Conservation (phyloP, 2,329 filamentous ascomycete genomes). For the Niveomyces coronatus region DNA sequence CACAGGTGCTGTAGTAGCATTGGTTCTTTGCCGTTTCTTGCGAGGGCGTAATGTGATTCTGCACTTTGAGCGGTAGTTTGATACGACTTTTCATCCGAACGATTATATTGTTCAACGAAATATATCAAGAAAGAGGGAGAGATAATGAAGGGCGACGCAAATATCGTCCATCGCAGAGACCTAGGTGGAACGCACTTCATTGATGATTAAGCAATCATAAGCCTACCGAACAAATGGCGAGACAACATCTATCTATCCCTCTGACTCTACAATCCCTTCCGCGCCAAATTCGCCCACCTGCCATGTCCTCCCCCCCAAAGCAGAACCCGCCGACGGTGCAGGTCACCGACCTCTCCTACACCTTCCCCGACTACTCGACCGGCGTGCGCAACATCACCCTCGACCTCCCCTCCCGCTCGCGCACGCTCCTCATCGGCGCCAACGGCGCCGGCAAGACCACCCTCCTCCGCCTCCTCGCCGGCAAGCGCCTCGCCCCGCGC, state of each 20-base stretch:
- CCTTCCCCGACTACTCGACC: slow-evolving; percentile 74
- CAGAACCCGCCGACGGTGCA: slow-evolving; percentile 50
- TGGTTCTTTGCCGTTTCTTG: too few relatives aligned
- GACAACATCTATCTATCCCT: background rate
- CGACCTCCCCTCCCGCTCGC: slow-evolving; percentile 68
- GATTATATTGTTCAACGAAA: too few relatives aligned
- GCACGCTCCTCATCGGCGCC: slow-evolving; percentile 87
- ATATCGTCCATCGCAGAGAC: too few relatives aligned
- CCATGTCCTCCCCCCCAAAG: slow-evolving; percentile 21
- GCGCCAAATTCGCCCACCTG: slow-evolving; percentile 5
- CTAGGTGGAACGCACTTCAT: too few relatives aligned
- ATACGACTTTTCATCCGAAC: too few relatives aligned
- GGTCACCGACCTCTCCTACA: slow-evolving; percentile 72
- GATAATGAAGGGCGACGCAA: too few relatives aligned
- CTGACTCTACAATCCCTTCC: background rate
- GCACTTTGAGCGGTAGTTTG: too few relatives aligned
- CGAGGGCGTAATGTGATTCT: too few relatives aligned
- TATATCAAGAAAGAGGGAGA: too few relatives aligned
- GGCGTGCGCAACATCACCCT: slow-evolving; percentile 68
- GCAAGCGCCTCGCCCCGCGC: slow-evolving; percentile 81
- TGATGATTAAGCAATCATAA: background rate
- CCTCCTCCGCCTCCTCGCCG: slow-evolving; percentile 83
- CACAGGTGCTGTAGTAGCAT: too few relatives aligned
- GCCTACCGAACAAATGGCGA: background rate
- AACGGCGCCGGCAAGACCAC: slow-evolving; percentile 98